phyloP scores from a whole-genome alignment of 495 filamentous ascomycete genomes.

The Penicillium cataractarum region DNA sequence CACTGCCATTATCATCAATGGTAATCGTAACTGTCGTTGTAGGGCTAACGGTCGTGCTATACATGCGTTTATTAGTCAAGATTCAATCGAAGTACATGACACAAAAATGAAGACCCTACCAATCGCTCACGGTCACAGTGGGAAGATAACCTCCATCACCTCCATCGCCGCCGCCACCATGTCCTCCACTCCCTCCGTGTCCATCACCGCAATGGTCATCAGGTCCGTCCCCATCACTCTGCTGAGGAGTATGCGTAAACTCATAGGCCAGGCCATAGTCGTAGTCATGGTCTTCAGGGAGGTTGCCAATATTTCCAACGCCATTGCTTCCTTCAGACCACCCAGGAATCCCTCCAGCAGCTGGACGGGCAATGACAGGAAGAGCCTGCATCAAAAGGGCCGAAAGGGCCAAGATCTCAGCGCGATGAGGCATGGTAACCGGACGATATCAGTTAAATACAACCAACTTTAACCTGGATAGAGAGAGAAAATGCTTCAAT shows the following conservation, averaged over 20 bases:
- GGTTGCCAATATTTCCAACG: neutral
- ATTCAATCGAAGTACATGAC: neutral
- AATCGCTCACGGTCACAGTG: slow-evolving; percentile 4
- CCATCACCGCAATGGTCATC: neutral
- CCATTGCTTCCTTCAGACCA: neutral
- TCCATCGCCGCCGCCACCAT: neutral
- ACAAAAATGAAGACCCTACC: neutral
- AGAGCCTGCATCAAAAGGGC: slow-evolving; percentile 2
- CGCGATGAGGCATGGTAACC: neutral
- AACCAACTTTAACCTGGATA: neutral
- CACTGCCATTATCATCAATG: neutral
- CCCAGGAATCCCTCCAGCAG: neutral
- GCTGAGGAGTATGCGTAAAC: neutral
- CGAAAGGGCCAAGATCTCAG: slow-evolving; percentile 4
- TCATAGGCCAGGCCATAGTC: neutral
- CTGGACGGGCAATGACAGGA: neutral
- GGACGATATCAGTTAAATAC: neutral
- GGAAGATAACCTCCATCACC: neutral
- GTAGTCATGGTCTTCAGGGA: neutral
- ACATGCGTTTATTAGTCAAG: neutral
- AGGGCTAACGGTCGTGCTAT: neutral
- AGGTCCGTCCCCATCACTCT: neutral
- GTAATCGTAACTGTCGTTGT: neutral
- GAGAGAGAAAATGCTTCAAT: neutral
- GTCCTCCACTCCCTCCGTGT: neutral